These are phyloP conservation scores for Pseudopyrenochaeta lycopersici DNA, from an alignment of 2,329 filamentous ascomycete species.

Conservation along the genomic window DNA sequence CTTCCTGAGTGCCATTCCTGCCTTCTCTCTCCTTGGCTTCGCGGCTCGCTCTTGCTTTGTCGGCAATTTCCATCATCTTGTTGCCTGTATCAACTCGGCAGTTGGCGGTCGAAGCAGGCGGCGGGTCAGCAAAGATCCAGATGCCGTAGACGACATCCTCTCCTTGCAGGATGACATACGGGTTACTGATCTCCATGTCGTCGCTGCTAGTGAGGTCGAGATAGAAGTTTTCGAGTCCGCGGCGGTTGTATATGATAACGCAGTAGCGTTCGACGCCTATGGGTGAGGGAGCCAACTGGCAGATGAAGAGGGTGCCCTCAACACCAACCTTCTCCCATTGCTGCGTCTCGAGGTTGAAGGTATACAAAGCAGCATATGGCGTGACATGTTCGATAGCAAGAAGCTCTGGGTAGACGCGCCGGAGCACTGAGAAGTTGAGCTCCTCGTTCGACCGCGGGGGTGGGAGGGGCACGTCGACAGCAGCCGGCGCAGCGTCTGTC, in stretches of 20 bases:
- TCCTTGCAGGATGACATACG: constrained; percentile 66
- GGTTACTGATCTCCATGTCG: constrained; percentile 60
- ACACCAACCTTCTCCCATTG: constrained; percentile 86
- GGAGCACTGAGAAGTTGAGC: constrained; percentile 86
- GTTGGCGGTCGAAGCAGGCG: constrained; percentile 63
- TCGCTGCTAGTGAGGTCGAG: constrained; percentile 54
- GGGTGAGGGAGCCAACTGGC: constrained; percentile 62
- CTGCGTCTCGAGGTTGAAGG: constrained; percentile 70
- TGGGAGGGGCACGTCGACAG: constrained; percentile 51
- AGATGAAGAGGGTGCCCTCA: constrained; percentile 91
- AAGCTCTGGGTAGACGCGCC: constrained; percentile 80
- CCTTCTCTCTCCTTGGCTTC: constrained; percentile 45
- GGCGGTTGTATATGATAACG: constrained; percentile 58
- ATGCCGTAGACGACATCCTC: constrained; percentile 63
- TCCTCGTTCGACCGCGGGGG: constrained; percentile 77
- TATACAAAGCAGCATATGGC: constrained; percentile 86
- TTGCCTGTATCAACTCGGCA: constrained; percentile 61
- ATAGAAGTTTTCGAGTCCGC: constrained; percentile 58
- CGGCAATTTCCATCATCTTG: constrained; percentile 65
- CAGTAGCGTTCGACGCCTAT: constrained; percentile 50
- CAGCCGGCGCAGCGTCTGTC: constrained; percentile 54
- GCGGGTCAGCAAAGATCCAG: constrained; percentile 70
- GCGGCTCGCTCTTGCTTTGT: constrained; percentile 60
- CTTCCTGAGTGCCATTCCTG: constrained; percentile 28
- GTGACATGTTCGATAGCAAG: constrained; percentile 79